A percentile compares a stretch with the other conserved stretches of the same genome.
These are phyloP conservation scores for Geranomyces variabilis DNA, from an alignment of 192 early-diverging fungal genomes.

Conservation along the genomic window DNA sequence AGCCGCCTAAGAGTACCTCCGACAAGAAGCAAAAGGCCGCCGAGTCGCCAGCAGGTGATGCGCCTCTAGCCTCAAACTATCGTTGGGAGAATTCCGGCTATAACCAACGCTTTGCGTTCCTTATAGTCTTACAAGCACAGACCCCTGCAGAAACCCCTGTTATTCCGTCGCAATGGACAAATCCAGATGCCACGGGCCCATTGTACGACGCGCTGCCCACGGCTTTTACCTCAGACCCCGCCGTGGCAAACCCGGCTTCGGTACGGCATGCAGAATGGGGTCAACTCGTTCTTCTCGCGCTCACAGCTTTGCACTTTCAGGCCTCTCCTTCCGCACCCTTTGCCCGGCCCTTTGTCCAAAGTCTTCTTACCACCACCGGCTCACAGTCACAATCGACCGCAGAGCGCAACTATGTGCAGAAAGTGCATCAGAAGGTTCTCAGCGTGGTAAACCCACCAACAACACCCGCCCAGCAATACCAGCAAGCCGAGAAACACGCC, in stretches of 20 bases:
- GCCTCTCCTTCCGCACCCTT: neutral
- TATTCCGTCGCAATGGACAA: neutral
- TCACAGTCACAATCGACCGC: neutral
- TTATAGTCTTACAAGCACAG: no score
- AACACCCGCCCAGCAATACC: neutral
- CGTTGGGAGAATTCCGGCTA: no score
- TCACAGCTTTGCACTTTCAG: neutral
- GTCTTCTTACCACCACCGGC: neutral
- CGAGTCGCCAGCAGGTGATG: neutral
- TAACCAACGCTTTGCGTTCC: no score
- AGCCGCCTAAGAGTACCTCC: neutral
- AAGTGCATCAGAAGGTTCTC: constrained; percentile 57
- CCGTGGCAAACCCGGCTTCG: neutral
- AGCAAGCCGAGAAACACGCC: neutral
- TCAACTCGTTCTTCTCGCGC: neutral
- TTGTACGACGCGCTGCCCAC: constrained; percentile 28
- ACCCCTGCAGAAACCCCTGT: no score
- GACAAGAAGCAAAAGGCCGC: neutral
- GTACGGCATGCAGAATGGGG: neutral
- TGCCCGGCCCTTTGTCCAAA: neutral
- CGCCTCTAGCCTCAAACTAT: no score
- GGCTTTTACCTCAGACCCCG: neutral
- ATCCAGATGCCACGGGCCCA: constrained; percentile 23
- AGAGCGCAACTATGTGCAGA: constrained; percentile 44
- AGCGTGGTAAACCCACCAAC: constrained; percentile 57